phyloP scores from a whole-genome alignment of 169 alveolate genomes.

The Toxoplasma gondii region DNA sequence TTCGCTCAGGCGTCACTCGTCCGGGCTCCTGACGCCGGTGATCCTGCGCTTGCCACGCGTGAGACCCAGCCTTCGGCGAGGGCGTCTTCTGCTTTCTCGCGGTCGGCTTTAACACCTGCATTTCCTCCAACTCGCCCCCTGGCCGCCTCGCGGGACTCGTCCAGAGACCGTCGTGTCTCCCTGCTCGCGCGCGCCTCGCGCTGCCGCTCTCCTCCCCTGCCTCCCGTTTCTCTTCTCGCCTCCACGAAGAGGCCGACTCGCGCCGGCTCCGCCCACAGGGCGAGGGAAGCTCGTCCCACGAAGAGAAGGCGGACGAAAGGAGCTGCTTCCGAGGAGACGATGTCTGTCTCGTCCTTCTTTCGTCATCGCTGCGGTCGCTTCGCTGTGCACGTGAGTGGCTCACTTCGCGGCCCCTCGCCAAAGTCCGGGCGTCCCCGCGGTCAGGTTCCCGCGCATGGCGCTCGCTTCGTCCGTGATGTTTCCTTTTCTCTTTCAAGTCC shows the following conservation, averaged over 20 bases:
- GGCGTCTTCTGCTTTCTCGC: not conserved
- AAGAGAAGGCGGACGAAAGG: not conserved
- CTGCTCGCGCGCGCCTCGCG: not conserved
- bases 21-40: too few species aligned
- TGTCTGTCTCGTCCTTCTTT: not conserved
- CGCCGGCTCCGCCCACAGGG: not conserved
- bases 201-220: not conserved
- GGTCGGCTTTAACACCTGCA: not conserved
- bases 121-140: not conserved
- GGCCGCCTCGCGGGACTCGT: not conserved
- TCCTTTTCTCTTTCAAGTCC: not conserved
- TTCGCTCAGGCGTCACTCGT: too few species aligned
- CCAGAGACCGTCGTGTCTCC: not conserved
- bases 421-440: too few species aligned
- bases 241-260: not conserved
- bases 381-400: not conserved
- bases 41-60: too few species aligned
- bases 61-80: too few species aligned
- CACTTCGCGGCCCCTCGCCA: too few species aligned
- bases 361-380: not conserved
- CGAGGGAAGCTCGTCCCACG: conserved; percentile 7
- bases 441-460: not conserved
- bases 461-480: not conserved
- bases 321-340: too few species aligned
- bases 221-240: not conserved